These are phyloP conservation scores for Syzygium jambos DNA, from an alignment of 345 rosid species.

Conservation along the genomic window DNA sequence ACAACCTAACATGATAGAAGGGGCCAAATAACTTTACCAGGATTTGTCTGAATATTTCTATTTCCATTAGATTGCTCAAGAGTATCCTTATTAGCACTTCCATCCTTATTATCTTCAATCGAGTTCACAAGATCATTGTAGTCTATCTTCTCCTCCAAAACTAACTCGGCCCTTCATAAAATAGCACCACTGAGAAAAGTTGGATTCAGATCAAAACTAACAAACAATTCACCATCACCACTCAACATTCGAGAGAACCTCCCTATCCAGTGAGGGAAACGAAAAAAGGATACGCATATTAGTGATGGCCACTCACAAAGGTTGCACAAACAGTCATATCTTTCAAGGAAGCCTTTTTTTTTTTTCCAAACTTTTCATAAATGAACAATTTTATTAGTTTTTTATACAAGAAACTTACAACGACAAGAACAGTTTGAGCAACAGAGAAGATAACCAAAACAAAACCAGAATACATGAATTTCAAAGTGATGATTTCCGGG, in stretches of 20 bases:
- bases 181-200: not conserved
- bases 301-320: not conserved
- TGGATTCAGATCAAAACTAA: not conserved
- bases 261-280: not conserved
- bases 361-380: not conserved
- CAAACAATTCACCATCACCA: not conserved
- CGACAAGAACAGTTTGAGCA: not conserved
- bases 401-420: not conserved
- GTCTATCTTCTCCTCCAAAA: conserved; percentile 63
- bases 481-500: not conserved
- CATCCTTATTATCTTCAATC: conserved; percentile 21
- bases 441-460: not conserved
- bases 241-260: not conserved
- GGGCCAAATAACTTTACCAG: conserved; percentile 20
- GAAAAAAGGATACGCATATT: not conserved
- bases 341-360: not conserved
- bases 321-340: not conserved
- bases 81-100: conserved; percentile 16
- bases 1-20: not conserved
- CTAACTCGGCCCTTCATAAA: conserved; percentile 70
- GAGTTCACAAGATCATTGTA: conserved; percentile 79
- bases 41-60: conserved; percentile 22
- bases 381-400: not conserved
- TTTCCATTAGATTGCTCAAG: conserved; percentile 14
- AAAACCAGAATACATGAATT: not conserved